Evolutionary conservation across 805 yeast genomes (phyloP).

Genomic region (Jamesozyma spencerorum): DNA sequence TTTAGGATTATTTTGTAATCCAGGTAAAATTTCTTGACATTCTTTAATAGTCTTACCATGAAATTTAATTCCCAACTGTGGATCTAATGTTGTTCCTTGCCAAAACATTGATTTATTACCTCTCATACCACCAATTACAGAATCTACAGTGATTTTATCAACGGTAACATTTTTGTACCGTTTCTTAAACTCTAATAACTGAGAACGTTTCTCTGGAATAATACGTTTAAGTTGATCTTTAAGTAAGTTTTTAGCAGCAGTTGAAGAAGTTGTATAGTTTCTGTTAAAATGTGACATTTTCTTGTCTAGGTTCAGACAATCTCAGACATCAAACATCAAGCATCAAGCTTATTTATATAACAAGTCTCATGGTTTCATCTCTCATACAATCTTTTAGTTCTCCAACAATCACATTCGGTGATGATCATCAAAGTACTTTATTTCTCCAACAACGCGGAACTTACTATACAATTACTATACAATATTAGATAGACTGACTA

Average conservation of each 20-base stretch:
- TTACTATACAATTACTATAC: no score
- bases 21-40: conserved; percentile 56
- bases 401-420: no score
- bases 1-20: conserved; percentile 21
- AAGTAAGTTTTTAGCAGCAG: conserved; percentile 10
- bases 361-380: no score
- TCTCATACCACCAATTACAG: conserved; percentile 66
- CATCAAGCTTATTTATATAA: no score
- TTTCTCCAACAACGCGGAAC: no score
- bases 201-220: conserved; percentile 38
- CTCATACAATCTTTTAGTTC: no score
- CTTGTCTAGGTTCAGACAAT: no score
- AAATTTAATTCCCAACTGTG: conserved; percentile 68
- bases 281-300: not conserved
- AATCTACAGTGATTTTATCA: conserved; percentile 36
- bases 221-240: conserved; percentile 20
- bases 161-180: conserved; percentile 30
- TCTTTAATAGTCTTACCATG: conserved; percentile 70
- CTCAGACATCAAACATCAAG: no score
- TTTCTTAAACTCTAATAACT: conserved; percentile 34
- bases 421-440: no score
- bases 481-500: no score
- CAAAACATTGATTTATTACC: conserved; percentile 66
- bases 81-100: conserved; percentile 74
- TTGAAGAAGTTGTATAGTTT: not conserved